Evolutionary conservation across 768 basidiomycete genomes (phyloP).

Genomic region (Leccinellum luteum): DNA sequence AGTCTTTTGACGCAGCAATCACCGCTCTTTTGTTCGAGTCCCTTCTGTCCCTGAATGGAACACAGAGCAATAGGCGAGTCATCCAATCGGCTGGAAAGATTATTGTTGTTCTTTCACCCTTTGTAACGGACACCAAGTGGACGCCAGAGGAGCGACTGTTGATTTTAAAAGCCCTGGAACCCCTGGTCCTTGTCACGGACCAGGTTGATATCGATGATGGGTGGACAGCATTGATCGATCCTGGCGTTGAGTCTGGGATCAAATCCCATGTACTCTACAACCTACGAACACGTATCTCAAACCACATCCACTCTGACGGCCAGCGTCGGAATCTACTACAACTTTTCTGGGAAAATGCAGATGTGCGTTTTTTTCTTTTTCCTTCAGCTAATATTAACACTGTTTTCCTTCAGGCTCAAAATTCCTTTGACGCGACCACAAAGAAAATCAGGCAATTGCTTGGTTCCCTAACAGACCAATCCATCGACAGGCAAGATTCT

Average conservation of each 20-base stretch:
- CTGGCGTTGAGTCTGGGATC: constrained; percentile 58
- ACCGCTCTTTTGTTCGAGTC: constrained; percentile 68
- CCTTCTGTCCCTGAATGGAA: constrained; percentile 62
- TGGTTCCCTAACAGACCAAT: constrained; percentile 29
- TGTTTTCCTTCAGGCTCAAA: constrained; percentile 48
- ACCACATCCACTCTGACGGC: constrained; percentile 6
- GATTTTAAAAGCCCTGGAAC: constrained; percentile 65
- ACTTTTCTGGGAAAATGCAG: constrained; percentile 63
- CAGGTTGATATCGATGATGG: constrained; percentile 22
- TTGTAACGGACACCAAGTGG: constrained; percentile 47
- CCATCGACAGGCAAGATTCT: constrained; percentile 13
- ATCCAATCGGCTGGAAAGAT: constrained; percentile 62
- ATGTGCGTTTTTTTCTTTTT: constrained; percentile 47
- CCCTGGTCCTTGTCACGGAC: constrained; percentile 48
- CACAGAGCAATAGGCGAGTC: constrained; percentile 54
- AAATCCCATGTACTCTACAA: constrained; percentile 48
- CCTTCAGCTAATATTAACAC: background rate
- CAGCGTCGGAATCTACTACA: constrained; percentile 46
- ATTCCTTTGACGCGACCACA: constrained; percentile 35
- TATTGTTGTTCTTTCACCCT: constrained; percentile 40
- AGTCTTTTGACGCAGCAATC: constrained; percentile 67
- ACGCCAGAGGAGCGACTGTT: constrained; percentile 59
- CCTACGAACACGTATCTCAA: constrained; percentile 23
- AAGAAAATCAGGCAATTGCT: constrained; percentile 42
- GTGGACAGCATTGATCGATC: constrained; percentile 50